Evolutionary conservation across 2,329 filamentous ascomycete species (phyloP).

Genomic region (Chrysosporium queenslandicum): DNA sequence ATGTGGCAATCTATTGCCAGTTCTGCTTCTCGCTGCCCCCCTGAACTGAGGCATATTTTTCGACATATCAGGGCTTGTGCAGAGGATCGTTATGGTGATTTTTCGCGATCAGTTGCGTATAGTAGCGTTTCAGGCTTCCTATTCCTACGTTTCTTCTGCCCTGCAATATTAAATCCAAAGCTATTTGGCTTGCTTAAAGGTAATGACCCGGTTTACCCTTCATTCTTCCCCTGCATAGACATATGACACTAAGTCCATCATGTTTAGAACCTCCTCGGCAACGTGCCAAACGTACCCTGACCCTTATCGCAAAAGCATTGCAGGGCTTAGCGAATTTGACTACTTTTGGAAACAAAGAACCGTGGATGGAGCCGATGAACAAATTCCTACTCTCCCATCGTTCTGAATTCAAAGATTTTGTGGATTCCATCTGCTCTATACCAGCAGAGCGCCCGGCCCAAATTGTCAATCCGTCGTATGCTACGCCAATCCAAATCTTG

Average conservation of each 20-base stretch:
- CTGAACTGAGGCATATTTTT: conserved; percentile 74
- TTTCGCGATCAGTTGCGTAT: conserved; percentile 77
- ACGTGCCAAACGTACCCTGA: conserved; percentile 76
- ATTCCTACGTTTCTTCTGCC: conserved; percentile 90
- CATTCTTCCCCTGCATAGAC: background rate
- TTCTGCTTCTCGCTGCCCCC: conserved; percentile 64
- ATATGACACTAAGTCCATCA: conserved; percentile 19
- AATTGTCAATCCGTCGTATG: conserved; percentile 71
- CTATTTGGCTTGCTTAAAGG: conserved; percentile 75
- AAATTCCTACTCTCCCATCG: conserved; percentile 67
- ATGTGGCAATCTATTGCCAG: conserved; percentile 74
- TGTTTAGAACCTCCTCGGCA: conserved; percentile 63
- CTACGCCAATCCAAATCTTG: conserved; percentile 82
- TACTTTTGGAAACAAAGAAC: conserved; percentile 84
- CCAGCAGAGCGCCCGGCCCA: conserved; percentile 58
- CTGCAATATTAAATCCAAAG: conserved; percentile 91
- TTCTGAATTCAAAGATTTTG: conserved; percentile 71
- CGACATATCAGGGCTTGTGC: conserved; percentile 87
- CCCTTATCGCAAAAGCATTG: conserved; percentile 81
- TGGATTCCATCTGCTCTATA: conserved; percentile 77
- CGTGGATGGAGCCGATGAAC: conserved; percentile 99
- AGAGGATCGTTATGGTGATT: conserved; percentile 89
- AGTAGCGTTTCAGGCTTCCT: conserved; percentile 92
- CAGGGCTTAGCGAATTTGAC: conserved; percentile 86
- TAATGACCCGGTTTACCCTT: conserved; percentile 21